phyloP scores from a whole-genome alignment of 1,284 basidiomycete species.

The Trichosporon sp. region DNA sequence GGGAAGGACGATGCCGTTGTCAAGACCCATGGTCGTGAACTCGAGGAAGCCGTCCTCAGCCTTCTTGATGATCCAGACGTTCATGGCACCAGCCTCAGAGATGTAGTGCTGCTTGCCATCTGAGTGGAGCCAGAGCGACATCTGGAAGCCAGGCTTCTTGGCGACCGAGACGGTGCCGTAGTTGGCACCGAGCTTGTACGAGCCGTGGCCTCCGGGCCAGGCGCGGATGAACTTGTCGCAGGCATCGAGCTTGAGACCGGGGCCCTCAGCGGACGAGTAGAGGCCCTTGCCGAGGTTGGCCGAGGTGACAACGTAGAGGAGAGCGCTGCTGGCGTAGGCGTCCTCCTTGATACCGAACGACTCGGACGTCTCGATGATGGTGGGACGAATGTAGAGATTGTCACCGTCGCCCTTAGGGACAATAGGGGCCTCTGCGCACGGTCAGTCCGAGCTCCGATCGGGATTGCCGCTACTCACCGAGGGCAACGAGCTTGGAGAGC shows the following conservation, averaged over 20 bases:
- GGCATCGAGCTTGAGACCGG: slow-evolving; percentile 34
- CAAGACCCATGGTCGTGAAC: slow-evolving; percentile 42
- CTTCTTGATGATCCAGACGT: slow-evolving; percentile 43
- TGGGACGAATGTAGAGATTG: slow-evolving; percentile 45
- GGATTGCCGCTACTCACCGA: slow-evolving; percentile 25
- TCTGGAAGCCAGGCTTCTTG: slow-evolving; percentile 42
- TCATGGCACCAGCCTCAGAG: slow-evolving; percentile 46
- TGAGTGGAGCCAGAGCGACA: slow-evolving; percentile 44
- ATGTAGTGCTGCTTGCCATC: slow-evolving; percentile 37
- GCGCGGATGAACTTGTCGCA: slow-evolving; percentile 42
- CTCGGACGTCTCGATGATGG: slow-evolving; percentile 43
- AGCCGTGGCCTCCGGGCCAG: slow-evolving; percentile 44
- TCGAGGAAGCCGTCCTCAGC: slow-evolving; percentile 39
- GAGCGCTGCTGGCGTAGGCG: slow-evolving; percentile 38
- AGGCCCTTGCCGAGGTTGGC: slow-evolving; percentile 41
- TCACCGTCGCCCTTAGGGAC: slow-evolving; percentile 38
- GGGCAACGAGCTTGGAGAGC: slow-evolving; percentile 37
- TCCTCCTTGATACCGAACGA: slow-evolving; percentile 45
- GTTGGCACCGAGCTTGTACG: slow-evolving; percentile 45
- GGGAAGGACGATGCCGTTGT: slow-evolving; percentile 46
- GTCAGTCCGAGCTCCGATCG: not conserved
- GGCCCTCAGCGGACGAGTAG: slow-evolving; percentile 29
- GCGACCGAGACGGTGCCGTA: slow-evolving; percentile 43
- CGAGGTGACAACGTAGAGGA: slow-evolving; percentile 41
- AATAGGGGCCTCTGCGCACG: slow-evolving; percentile 15